Conservation (phyloP, 1,284 basidiomycete genomes). For the Volvariella surrecta region DNA sequence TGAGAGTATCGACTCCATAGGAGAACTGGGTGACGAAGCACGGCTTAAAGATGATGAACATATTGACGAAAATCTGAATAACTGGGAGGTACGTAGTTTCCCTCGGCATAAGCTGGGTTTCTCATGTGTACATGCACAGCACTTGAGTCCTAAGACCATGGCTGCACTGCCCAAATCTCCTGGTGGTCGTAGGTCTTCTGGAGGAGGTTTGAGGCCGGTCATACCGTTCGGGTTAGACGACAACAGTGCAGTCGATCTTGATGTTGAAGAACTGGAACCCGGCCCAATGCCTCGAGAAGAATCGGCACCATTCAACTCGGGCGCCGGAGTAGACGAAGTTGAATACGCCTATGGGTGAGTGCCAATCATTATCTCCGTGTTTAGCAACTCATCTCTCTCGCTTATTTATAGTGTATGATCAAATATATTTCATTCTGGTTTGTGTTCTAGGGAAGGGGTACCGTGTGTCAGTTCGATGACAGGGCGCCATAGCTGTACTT, state of each 20-base stretch:
- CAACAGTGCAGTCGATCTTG: conserved; percentile 51
- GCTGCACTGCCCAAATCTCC: conserved; percentile 85
- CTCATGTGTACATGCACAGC: too few species aligned
- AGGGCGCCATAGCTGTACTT: too few species aligned
- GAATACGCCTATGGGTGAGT: conserved; percentile 80
- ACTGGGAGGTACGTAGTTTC: conserved; percentile 75
- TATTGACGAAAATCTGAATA: conserved; percentile 77
- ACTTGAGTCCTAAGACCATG: conserved; percentile 92
- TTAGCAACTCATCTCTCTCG: too few species aligned
- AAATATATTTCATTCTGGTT: too few species aligned
- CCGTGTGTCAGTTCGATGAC: too few species aligned
- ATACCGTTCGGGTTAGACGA: conserved; percentile 74
- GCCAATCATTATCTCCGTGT: too few species aligned
- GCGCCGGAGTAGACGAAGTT: conserved; percentile 79
- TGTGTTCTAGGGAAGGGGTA: too few species aligned
- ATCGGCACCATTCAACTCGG: conserved; percentile 63
- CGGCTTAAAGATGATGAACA: conserved; percentile 53
- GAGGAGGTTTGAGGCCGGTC: conserved; percentile 74
- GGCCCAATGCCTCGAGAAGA: conserved; percentile 73
- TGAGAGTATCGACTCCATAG: conserved; percentile 84
- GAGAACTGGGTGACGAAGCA: conserved; percentile 74
- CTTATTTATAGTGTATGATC: too few species aligned
- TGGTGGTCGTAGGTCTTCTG: conserved; percentile 68
- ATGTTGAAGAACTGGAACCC: conserved; percentile 57
- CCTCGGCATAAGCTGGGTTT: conserved; percentile 6